Conservation (phyloP, 805 yeast species). For the Lipomyces kockii region DNA sequence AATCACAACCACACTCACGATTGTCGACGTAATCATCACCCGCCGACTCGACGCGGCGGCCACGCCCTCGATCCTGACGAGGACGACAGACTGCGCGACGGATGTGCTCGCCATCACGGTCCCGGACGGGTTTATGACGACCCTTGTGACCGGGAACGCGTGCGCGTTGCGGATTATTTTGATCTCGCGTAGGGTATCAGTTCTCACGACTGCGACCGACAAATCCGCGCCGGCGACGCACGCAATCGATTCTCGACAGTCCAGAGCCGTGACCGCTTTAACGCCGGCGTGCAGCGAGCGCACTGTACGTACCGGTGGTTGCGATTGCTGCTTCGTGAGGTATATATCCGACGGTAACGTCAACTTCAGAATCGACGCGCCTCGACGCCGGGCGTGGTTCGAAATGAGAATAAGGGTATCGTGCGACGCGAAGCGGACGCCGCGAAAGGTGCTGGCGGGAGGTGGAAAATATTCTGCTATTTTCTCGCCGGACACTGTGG, state of each 20-base stretch:
- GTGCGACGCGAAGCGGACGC: conserved; percentile 23
- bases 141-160: conserved; percentile 74
- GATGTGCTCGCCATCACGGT: conserved; percentile 70
- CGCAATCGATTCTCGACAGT: conserved; percentile 54
- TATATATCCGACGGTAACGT: conserved; percentile 24
- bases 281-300: conserved; percentile 33
- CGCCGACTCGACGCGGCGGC: conserved; percentile 13
- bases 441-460: conserved; percentile 26
- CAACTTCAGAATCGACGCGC: conserved; percentile 28
- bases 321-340: conserved; percentile 22
- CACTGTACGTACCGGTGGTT: conserved; percentile 20
- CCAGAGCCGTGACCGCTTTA: conserved; percentile 53
- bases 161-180: conserved; percentile 67
- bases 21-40: conserved; percentile 12
- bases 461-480: conserved; percentile 27
- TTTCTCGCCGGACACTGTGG: conserved; percentile 54
- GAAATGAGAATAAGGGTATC: conserved; percentile 21
- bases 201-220: conserved; percentile 62
- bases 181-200: conserved; percentile 56
- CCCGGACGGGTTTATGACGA: conserved; percentile 72
- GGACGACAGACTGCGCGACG: conserved; percentile 74
- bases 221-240: conserved; percentile 70
- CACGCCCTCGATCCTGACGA: conserved; percentile 52
- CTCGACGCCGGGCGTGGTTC: conserved; percentile 27
- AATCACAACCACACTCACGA: conserved; percentile 24